phyloP scores from a whole-genome alignment of 306 rosid species.

The Oemleria cerasiformis region DNA sequence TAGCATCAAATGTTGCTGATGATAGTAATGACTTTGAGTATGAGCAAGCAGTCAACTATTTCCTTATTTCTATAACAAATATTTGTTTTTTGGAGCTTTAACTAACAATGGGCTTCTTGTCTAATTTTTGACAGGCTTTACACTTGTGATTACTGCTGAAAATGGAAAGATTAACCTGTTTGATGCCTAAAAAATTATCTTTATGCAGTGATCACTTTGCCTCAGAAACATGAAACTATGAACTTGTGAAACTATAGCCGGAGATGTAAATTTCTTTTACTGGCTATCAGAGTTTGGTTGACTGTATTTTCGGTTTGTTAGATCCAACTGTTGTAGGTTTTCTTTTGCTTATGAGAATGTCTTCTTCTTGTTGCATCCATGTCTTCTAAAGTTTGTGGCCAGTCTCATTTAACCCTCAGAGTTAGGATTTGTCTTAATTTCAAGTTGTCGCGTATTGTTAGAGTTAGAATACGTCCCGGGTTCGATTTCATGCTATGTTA shows the following conservation, averaged over 20 bases:
- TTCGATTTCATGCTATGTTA: no score
- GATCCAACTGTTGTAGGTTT: background rate
- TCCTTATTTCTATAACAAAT: background rate
- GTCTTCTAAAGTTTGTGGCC: background rate
- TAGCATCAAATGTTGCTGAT: background rate
- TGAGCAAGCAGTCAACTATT: background rate
- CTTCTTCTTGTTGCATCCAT: background rate
- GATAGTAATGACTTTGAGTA: background rate
- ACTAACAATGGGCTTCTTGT: constrained; percentile 6
- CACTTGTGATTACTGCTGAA: constrained; percentile 35
- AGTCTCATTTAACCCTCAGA: no score
- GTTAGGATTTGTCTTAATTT: no score
- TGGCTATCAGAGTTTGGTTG: background rate
- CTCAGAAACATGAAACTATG: background rate
- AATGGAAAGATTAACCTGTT: background rate
- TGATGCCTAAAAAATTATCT: background rate
- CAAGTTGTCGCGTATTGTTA: no score
- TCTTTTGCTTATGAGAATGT: background rate
- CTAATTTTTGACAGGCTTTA: constrained; percentile 44
- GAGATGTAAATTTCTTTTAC: background rate
- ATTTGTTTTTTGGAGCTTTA: background rate
- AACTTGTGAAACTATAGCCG: background rate
- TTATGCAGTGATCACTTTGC: background rate
- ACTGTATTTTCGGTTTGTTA: background rate
- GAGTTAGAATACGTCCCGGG: no score